Evolutionary conservation across 306 rosid genomes (phyloP).

Genomic region (Trifolium repens): DNA sequence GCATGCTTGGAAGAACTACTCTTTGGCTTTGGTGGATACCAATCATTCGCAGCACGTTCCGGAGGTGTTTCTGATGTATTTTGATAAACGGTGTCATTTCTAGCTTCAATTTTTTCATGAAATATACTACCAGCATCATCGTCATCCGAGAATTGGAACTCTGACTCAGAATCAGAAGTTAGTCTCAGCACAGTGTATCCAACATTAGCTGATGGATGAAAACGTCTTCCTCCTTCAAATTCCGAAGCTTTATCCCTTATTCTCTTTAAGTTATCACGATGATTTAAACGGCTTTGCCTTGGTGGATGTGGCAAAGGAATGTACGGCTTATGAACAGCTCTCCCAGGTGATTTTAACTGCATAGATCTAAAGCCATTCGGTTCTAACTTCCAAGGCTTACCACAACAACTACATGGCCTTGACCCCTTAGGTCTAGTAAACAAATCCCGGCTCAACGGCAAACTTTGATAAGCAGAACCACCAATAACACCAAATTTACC

Average conservation of each 20-base stretch:
- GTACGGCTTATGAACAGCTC: conserved; percentile 50
- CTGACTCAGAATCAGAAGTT: conserved; percentile 75
- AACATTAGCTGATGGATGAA: conserved; percentile 50
- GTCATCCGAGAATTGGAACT: conserved; percentile 63
- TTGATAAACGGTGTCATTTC: conserved; percentile 40
- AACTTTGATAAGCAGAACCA: conserved; percentile 49
- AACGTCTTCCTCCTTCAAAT: conserved; percentile 43
- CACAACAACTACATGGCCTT: conserved; percentile 62
- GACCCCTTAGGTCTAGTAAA: conserved; percentile 42
- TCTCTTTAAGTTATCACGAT: conserved; percentile 55
- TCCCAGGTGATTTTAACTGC: conserved; percentile 50
- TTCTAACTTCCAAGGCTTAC: conserved; percentile 57
- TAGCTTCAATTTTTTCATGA: conserved; percentile 42
- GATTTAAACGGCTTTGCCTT: conserved; percentile 47
- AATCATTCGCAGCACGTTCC: conserved; percentile 40
- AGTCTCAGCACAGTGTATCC: conserved; percentile 64
- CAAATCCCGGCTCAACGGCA: conserved; percentile 43
- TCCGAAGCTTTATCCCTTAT: conserved; percentile 53
- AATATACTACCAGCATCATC: conserved; percentile 48
- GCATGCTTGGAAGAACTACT: conserved; percentile 26
- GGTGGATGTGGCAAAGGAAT: conserved; percentile 61
- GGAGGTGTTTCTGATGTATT: conserved; percentile 38
- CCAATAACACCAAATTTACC: conserved; percentile 59
- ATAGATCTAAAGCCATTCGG: conserved; percentile 49
- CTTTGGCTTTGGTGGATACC: conserved; percentile 41